These are phyloP conservation scores for Austroboletus novae-zelandiae DNA, from an alignment of 1,284 basidiomycete genomes.

Conservation along the genomic window DNA sequence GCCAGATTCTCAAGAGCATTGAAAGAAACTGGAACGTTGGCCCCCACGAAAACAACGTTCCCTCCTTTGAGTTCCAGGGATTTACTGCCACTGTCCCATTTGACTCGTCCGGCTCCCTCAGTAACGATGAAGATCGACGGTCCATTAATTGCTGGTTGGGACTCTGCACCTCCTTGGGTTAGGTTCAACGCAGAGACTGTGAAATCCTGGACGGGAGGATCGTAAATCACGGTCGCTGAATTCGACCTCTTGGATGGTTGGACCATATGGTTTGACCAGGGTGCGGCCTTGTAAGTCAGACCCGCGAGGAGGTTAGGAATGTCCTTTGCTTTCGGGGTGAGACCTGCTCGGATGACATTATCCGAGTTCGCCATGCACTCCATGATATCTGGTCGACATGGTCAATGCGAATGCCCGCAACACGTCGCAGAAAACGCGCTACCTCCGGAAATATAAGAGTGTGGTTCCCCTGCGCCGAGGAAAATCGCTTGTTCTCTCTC, in stretches of 20 bases:
- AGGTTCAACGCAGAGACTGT: constrained; percentile 74
- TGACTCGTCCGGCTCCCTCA: constrained; percentile 60
- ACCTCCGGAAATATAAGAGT: constrained; percentile 95
- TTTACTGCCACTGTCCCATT: constrained; percentile 40
- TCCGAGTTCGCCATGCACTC: constrained; percentile 99
- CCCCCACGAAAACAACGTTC: constrained; percentile 85
- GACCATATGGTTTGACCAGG: constrained; percentile 70
- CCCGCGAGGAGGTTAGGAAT: constrained; percentile 86
- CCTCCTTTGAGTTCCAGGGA: constrained; percentile 59
- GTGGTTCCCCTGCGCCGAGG: constrained; percentile 93
- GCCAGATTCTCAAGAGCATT: constrained; percentile 36
- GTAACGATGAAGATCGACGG: constrained; percentile 85
- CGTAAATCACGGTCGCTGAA: constrained; percentile 54
- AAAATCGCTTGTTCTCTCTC: constrained; percentile 89
- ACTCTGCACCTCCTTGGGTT: constrained; percentile 44
- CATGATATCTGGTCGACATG: constrained; percentile 74
- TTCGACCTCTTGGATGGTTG: constrained; percentile 51
- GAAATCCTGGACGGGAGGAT: constrained; percentile 96
- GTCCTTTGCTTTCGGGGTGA: constrained; percentile 96
- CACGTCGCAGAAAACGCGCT: constrained; percentile 15
- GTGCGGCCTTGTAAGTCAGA: constrained; percentile 82
- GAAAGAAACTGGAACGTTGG: constrained; percentile 52
- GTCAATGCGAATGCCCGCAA: constrained; percentile 6
- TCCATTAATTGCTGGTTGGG: constrained; percentile 66
- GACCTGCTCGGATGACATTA: constrained; percentile 97